Evolutionary conservation across 306 rosid species (phyloP).

Genomic region (Trifolium subterraneum): DNA sequence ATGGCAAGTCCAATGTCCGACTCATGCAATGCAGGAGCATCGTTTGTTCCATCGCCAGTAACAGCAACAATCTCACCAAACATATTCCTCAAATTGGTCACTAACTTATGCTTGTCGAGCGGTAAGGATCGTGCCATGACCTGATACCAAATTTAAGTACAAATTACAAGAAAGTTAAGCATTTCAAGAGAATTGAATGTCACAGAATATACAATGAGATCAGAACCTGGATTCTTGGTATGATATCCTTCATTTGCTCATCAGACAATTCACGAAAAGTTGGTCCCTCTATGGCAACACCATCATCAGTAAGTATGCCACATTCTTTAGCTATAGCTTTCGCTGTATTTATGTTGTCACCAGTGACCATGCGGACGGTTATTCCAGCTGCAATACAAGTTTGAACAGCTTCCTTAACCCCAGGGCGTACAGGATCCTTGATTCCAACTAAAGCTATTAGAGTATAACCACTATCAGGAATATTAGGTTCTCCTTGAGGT

Average conservation of each 20-base stretch:
- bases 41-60: constrained; percentile 97
- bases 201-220: constrained; percentile 31
- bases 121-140: constrained; percentile 97
- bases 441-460: constrained; percentile 82
- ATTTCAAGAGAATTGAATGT: constrained; percentile 25
- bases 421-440: constrained; percentile 94
- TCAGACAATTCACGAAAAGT: constrained; percentile 64
- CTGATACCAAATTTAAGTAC: constrained; percentile 54
- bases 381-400: constrained; percentile 88
- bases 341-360: constrained; percentile 93
- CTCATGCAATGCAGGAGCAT: constrained; percentile 96
- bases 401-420: constrained; percentile 87
- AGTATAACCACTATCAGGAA: constrained; percentile 80
- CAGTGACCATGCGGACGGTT: constrained; percentile 95
- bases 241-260: constrained; percentile 63
- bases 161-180: constrained; percentile 36
- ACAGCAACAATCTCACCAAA: constrained; percentile 94
- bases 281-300: constrained; percentile 82
- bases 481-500: constrained; percentile 30
- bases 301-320: constrained; percentile 81
- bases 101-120: constrained; percentile 76
- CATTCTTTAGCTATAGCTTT: constrained; percentile 94
- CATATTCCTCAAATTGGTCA: constrained; percentile 65
- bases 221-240: constrained; percentile 88
- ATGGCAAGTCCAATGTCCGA: constrained; percentile 97